These are phyloP conservation scores for Epichloe typhina DNA, from an alignment of 2,329 filamentous ascomycete species.

Conservation along the genomic window DNA sequence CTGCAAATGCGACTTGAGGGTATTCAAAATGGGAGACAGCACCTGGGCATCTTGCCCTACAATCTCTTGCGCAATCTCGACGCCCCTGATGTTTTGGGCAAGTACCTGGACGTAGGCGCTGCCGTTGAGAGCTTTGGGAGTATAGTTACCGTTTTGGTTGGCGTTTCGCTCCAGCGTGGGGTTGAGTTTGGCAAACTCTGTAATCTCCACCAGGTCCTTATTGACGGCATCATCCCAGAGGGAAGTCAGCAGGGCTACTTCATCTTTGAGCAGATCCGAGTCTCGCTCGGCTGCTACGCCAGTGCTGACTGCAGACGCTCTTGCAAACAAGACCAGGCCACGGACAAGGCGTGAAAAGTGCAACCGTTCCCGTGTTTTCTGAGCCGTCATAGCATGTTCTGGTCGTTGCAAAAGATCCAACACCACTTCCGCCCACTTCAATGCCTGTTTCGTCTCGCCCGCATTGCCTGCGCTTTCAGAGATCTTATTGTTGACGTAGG, in stretches of 20 bases:
- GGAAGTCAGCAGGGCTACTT: constrained; percentile 13
- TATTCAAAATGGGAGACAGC: constrained; percentile 26
- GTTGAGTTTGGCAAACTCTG: constrained; percentile 15
- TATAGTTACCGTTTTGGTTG: constrained; percentile 1
- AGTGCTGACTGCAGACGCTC: constrained; percentile 14
- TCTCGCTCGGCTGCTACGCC: constrained; percentile 14
- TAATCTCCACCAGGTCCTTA: constrained; percentile 10
- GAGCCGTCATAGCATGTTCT: constrained; percentile 19
- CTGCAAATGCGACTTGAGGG: constrained; percentile 24
- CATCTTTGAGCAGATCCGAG: constrained; percentile 15
- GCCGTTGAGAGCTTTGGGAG: constrained; percentile 11
- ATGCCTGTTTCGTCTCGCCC: constrained; percentile 26
- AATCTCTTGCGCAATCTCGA: constrained; percentile 31
- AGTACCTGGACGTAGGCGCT: constrained; percentile 16
- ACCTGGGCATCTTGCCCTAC: constrained; percentile 17
- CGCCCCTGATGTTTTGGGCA: constrained; percentile 25
- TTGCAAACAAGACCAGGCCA: constrained; percentile 18
- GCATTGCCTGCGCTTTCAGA: constrained; percentile 21
- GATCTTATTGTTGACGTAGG: constrained; percentile 24
- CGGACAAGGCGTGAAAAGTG: constrained; percentile 16
- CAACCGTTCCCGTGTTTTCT: constrained; percentile 9
- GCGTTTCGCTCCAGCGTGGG: constrained; percentile 8
- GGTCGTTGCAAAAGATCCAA: constrained; percentile 38
- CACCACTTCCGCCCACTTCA: constrained; percentile 32
- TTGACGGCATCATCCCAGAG: constrained; percentile 14